A percentile compares a stretch with the other conserved stretches of the same genome.
Conservation (phyloP, 176 grass and related monocot species). For the Aegilops longissima region DNA sequence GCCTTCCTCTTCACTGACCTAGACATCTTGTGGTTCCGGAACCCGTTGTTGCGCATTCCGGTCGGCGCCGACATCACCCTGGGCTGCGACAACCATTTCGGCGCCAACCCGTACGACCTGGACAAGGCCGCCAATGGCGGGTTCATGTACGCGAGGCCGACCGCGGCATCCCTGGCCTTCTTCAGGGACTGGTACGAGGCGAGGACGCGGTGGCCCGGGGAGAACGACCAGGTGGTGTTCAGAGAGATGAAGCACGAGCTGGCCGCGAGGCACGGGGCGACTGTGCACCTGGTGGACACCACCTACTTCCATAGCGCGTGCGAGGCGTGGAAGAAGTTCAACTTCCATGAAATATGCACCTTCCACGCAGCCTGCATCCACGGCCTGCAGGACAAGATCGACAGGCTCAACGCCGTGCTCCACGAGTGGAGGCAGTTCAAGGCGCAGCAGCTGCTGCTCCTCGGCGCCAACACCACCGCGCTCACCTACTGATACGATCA, state of each 20-base stretch:
- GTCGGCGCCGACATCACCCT: not conserved
- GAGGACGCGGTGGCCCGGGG: not conserved
- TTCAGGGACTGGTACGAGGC: constrained; percentile 37
- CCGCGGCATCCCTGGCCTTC: not conserved
- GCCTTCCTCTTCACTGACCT: too few relatives aligned
- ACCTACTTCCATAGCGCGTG: constrained; percentile 13
- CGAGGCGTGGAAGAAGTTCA: too few relatives aligned
- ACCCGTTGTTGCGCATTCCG: too few relatives aligned
- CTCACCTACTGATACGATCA: not conserved
- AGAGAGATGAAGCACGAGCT: constrained; percentile 34
- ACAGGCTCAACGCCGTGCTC: not conserved
- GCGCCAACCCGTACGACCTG: constrained; percentile 14
- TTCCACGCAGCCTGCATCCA: constrained; percentile 3
- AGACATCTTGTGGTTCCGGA: too few relatives aligned
- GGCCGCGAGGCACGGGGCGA: not conserved
- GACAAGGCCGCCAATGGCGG: constrained; percentile 33
- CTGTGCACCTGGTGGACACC: constrained; percentile 32
- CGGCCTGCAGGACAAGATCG: not conserved
- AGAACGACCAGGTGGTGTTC: constrained; percentile 36
- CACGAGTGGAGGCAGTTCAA: constrained; percentile 27
- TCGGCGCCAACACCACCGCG: not conserved
- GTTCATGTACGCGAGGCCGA: not conserved
- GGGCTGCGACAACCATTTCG: constrained; percentile 16
- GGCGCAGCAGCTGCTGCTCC: not conserved
- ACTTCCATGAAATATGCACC: too few relatives aligned